A percentile compares a stretch with the other conserved stretches of the same genome.
Evolutionary conservation across 106 monocot genomes (phyloP).

Genomic region (Agapanthus africanus): DNA sequence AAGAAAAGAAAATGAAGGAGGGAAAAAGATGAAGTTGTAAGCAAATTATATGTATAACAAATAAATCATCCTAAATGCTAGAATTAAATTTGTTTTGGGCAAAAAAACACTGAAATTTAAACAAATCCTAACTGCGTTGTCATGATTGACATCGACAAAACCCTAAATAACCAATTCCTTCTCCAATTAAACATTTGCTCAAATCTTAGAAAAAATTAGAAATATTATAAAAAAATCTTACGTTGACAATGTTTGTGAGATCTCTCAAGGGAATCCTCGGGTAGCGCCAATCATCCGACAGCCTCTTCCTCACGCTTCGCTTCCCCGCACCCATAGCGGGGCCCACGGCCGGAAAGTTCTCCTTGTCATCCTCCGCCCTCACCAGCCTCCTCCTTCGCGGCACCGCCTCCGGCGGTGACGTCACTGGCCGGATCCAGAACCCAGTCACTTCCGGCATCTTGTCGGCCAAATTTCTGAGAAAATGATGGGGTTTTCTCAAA

Average conservation of each 20-base stretch:
- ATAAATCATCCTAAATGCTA: no score
- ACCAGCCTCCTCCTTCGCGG: background rate
- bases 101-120: no score
- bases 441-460: constrained; percentile 5
- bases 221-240: constrained; percentile 11
- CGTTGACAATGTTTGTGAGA: constrained; percentile 33
- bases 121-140: no score
- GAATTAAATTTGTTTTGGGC: no score
- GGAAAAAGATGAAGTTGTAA: no score
- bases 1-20: no score
- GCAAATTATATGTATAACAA: background rate
- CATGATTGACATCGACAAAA: no score
- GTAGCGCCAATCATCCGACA: constrained; percentile 39
- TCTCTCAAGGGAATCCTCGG: constrained; percentile 52
- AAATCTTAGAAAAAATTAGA: background rate
- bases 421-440: constrained; percentile 7
- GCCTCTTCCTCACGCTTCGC: constrained; percentile 16
- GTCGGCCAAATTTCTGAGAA: background rate
- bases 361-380: constrained; percentile 10
- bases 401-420: background rate
- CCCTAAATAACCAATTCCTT: no score
- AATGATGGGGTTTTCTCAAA: background rate
- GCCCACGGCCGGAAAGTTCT: constrained; percentile 13
- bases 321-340: background rate
- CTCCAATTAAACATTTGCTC: no score